Evolutionary conservation across 2,329 filamentous ascomycete genomes (phyloP).

Genomic region (Aspergillus uvarum): DNA sequence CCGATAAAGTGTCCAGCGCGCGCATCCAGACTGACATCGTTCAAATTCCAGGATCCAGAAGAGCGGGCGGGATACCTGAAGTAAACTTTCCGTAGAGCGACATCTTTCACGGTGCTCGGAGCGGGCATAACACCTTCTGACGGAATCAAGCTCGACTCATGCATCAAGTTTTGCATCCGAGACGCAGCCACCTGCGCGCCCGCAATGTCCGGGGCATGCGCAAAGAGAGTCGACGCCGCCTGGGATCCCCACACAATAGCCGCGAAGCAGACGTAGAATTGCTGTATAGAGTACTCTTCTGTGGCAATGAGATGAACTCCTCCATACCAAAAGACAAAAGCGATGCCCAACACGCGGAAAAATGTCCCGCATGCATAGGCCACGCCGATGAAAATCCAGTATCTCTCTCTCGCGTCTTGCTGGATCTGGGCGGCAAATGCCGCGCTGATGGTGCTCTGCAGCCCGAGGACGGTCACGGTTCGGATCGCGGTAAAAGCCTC

Average conservation of each 20-base stretch:
- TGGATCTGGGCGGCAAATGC: not conserved
- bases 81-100: not conserved
- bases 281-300: conserved; percentile 43
- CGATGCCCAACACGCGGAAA: conserved; percentile 25
- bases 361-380: conserved; percentile 26
- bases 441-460: conserved; percentile 4
- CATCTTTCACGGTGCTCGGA: not conserved
- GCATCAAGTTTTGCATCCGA: conserved; percentile 3
- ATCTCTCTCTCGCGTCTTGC: conserved; percentile 23
- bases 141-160: too few relatives aligned
- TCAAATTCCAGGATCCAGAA: not conserved
- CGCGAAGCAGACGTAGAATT: conserved; percentile 49
- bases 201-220: conserved; percentile 13
- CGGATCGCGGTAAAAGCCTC: conserved; percentile 10
- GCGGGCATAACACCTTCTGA: not conserved
- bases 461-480: conserved; percentile 10
- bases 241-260: conserved; percentile 39
- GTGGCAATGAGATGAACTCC: conserved; percentile 52
- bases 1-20: conserved; percentile 50
- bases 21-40: conserved; percentile 3
- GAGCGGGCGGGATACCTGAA: conserved; percentile 11
- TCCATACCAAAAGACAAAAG: conserved; percentile 64
- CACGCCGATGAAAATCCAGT: conserved; percentile 26
- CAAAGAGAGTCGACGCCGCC: conserved; percentile 24
- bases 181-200: conserved; percentile 7